Evolutionary conservation across 345 rosid genomes (phyloP), one percentile per base, ranked within the genome.

Genomic region (Populus euphratica): DNA sequence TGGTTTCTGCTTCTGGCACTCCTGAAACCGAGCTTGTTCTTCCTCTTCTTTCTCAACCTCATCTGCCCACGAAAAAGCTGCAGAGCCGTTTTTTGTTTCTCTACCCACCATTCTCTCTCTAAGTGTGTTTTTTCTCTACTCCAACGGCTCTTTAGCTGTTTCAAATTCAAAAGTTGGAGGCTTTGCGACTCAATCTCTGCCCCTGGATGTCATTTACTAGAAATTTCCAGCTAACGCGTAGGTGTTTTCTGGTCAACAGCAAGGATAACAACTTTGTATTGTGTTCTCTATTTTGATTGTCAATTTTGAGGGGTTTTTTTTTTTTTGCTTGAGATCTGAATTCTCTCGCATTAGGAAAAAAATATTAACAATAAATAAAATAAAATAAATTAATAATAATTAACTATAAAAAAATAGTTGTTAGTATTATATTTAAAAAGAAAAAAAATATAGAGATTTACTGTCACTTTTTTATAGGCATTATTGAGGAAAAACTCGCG

Each of bases 1-100:
- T 56, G 78, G 77, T 43, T 81, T 84, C 74, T 47, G 78, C 73
- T 69, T 41, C 21, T 66, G 73, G 16, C 23, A 76, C 20, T 5
- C 6, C 49, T 56, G 69, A 13, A 36, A 33, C 67, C 33, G 73
- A 62, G 73, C 74, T 10, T 33, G 73, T 33, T 50, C 81, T 59
- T 70, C 83, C 66, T 62, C 80, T 68, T 79, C 85, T 72, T 59
- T 47, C 62, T 79, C 87, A 0, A 79, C 83, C 72, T 79, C 85
- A 68, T 77, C 81, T 17, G 81, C 85, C 85, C 81, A 81, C 62
- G 81, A 79, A 65, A 68, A 74, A 25, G 23, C 8, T 35, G 16
- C 73, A 25, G 68, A 16, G 2, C 66, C 72, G 44, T 38, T 1
- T 38, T 31, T 74, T 79, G 47, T 68, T 25, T 49, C 68, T 20